Percentiles rank a stretch among this genome's conserved stretches.
Evolutionary conservation across 2,329 filamentous ascomycete genomes (phyloP).

Genomic region (Cercospora brassicicola): DNA sequence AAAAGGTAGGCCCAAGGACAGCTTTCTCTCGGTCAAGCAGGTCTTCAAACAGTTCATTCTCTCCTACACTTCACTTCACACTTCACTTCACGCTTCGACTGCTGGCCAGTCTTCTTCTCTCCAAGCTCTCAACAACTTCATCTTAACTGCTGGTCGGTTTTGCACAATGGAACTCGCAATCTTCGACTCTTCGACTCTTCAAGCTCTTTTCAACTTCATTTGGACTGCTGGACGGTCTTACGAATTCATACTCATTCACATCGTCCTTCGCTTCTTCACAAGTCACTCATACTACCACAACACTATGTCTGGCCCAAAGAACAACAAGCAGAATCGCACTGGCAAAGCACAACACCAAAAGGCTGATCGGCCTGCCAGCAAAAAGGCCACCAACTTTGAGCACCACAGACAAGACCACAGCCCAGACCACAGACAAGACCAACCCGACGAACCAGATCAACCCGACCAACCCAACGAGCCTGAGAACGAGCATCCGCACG

Average conservation of each 20-base stretch:
- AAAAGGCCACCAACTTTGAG: no score
- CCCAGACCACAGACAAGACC: no score
- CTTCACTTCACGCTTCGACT: neutral
- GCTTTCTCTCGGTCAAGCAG: neutral
- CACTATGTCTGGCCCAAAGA: neutral
- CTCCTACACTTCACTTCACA: neutral
- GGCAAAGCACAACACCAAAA: no score
- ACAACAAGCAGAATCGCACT: neutral
- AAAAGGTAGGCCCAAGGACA: neutral
- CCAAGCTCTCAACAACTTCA: neutral
- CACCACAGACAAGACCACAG: no score
- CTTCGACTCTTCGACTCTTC: neutral
- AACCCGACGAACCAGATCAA: no score
- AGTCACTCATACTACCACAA: neutral
- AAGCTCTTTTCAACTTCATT: neutral
- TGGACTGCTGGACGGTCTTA: neutral
- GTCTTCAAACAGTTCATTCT: neutral
- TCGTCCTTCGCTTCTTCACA: neutral
- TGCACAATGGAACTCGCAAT: neutral
- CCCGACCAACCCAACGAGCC: no score
- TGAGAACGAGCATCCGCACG: no score
- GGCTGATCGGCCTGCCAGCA: no score
- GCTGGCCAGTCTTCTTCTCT: neutral
- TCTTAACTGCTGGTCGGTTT: neutral
- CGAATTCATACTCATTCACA: neutral